Base-by-base conservation (phyloP, 2,329 filamentous ascomycete genomes). In the Dactylonectria macrodidyma region DNA sequence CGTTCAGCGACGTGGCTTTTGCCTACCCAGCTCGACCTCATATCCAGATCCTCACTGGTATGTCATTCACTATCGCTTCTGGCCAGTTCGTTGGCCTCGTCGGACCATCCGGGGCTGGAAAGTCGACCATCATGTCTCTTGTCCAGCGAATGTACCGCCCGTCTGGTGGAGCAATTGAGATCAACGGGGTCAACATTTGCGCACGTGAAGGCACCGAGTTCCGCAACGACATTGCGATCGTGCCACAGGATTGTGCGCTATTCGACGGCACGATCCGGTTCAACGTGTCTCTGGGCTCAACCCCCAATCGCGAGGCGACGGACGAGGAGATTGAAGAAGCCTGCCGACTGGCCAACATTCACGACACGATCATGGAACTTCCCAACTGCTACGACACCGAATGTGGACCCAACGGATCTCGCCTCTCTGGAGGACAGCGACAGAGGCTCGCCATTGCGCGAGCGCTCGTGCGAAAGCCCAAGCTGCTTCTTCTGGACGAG, bases 401-500 rank as follows among this genome's bases (percentile, higher is more conserved):
- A 67, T 84, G 91, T 30, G 87, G 95, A 7, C 91, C 92, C n/a
- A 91, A 92, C 69, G 93, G 92, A 2, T 91, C 92, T 0, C 87
- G 91, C 24, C 81, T 97, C 3, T 95, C 92, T 0, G 94, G 93
- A 2, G 94, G 94, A 0, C 94, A 97, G 78, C 89, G 91, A 16
- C 94, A 97, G 79, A 88, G 93, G 1, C 81, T 97, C 14, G 90
- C 91, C 0, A 95, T 97, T 75, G 93, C 94, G 0, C 86, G 94
- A 26, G 93, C 93, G 0, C 84, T 95, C 3, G 87, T 95, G 3
- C 87, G 93, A 0, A 87, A 89, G 68, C 94, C 94, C 0, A 87
- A 91, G 54, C 85, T 97, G 1, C 80, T 97, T 19, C 87, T 97
- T 46, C 85, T 97, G 1, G 94, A 97, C 74, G 94, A 97, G 83